Conservation (phyloP, 805 yeast species). For the Metschnikowia arizonensis region DNA sequence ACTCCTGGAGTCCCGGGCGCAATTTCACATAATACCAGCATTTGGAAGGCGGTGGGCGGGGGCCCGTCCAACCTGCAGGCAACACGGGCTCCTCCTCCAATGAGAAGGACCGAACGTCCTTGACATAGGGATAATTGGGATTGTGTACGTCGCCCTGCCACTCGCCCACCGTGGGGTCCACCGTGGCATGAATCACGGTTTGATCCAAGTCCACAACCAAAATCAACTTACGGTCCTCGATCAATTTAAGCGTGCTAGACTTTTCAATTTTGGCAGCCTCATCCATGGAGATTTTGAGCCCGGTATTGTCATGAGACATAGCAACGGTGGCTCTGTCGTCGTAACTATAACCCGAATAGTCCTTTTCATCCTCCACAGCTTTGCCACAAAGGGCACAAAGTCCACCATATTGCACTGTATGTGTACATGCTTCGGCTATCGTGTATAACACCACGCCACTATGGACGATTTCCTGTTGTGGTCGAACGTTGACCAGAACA, state of each 20-base stretch:
- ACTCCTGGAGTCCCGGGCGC: slow-evolving; percentile 80
- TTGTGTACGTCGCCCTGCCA: slow-evolving; percentile 87
- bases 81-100: slow-evolving; percentile 69
- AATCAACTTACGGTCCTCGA: slow-evolving; percentile 64
- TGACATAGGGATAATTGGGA: slow-evolving; percentile 80
- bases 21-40: slow-evolving; percentile 92
- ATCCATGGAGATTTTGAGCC: slow-evolving; percentile 73
- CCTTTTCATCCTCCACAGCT: slow-evolving; percentile 62
- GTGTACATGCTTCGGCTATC: slow-evolving; percentile 81
- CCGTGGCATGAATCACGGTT: slow-evolving; percentile 96
- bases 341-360: slow-evolving; percentile 66
- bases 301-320: slow-evolving; percentile 86
- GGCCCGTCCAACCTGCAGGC: slow-evolving; percentile 59
- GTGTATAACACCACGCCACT: slow-evolving; percentile 43
- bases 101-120: slow-evolving; percentile 73
- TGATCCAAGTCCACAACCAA: slow-evolving; percentile 96
- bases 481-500: slow-evolving; percentile 43
- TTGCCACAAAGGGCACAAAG: slow-evolving; percentile 91
- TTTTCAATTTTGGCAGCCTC: slow-evolving; percentile 87
- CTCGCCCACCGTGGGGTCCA: slow-evolving; percentile 94
- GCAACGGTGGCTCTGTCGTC: slow-evolving; percentile 77
- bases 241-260: slow-evolving; percentile 55
- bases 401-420: slow-evolving; percentile 91
- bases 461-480: slow-evolving; percentile 60
- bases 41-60: slow-evolving; percentile 51